These are phyloP conservation scores for Brettanomyces sp. DNA, from an alignment of 805 yeast genomes.

Conservation along the genomic window DNA sequence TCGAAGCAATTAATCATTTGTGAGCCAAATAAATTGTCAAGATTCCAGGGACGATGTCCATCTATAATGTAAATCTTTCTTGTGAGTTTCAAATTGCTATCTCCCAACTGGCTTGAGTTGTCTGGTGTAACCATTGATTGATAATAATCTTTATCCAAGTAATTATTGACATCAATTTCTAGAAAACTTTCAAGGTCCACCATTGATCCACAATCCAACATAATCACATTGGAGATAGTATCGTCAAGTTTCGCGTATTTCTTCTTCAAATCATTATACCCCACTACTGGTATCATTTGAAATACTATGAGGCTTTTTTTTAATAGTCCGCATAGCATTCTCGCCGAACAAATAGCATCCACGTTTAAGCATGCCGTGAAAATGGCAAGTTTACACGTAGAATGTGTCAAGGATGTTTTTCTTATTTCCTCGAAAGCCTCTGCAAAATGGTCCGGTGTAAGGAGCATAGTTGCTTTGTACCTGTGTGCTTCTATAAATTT, in stretches of 20 bases:
- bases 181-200: constrained; percentile 72
- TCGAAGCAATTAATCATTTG: constrained; percentile 72
- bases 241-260: constrained; percentile 60
- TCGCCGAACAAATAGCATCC: constrained; percentile 87
- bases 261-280: constrained; percentile 66
- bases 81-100: constrained; percentile 23
- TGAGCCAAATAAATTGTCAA: constrained; percentile 85
- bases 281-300: constrained; percentile 87
- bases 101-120: not conserved
- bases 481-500: too few species aligned
- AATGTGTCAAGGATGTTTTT: constrained; percentile 71
- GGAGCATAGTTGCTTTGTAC: constrained; percentile 44
- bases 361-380: constrained; percentile 87
- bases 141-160: constrained; percentile 25
- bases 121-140: not conserved
- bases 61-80: constrained; percentile 77
- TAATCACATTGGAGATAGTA: constrained; percentile 65
- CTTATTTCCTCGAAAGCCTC: constrained; percentile 60
- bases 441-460: constrained; percentile 60
- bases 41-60: constrained; percentile 93
- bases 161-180: constrained; percentile 50
- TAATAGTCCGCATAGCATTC: constrained; percentile 59
- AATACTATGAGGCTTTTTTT: constrained; percentile 78
- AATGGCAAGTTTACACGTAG: constrained; percentile 81
- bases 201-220: constrained; percentile 91